A percentile compares a stretch with the other conserved stretches of the same genome.
These are phyloP conservation scores for Lactifluus rugatus DNA, from an alignment of 768 basidiomycete species.

Conservation along the genomic window DNA sequence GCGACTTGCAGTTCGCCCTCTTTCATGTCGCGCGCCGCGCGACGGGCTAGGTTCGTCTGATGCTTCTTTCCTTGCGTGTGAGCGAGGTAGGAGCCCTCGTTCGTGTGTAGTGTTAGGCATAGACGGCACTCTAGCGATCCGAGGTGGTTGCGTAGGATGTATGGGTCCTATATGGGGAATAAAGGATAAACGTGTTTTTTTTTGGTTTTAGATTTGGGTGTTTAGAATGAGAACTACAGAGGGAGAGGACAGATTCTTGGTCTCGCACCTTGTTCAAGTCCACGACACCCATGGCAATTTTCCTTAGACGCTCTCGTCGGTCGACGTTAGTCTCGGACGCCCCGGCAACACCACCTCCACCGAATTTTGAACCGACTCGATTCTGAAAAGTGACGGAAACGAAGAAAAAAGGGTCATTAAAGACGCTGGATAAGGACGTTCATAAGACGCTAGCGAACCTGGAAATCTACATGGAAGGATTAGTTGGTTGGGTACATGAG, in stretches of 20 bases:
- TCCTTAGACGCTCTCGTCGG: slow-evolving; percentile 85
- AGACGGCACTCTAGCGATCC: slow-evolving; percentile 98
- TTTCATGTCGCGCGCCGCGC: slow-evolving; percentile 95
- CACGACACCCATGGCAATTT: slow-evolving; percentile 94
- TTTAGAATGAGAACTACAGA: neutral
- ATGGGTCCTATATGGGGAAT: slow-evolving; percentile 62
- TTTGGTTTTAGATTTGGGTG: too few relatives aligned
- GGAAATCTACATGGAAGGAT: slow-evolving; percentile 7
- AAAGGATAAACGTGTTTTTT: too few relatives aligned
- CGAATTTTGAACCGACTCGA: slow-evolving; percentile 92
- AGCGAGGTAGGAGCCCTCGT: slow-evolving; percentile 97
- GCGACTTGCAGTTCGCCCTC: slow-evolving; percentile 87
- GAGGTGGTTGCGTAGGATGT: slow-evolving; percentile 96
- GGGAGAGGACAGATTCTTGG: neutral
- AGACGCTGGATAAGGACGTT: neutral
- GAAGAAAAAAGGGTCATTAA: neutral
- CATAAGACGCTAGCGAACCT: slow-evolving; percentile 3
- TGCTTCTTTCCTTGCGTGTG: slow-evolving; percentile 99
- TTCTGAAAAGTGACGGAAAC: slow-evolving; percentile 40
- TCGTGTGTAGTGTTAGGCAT: slow-evolving; percentile 96
- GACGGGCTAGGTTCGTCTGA: slow-evolving; percentile 94
- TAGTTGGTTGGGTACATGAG: neutral
- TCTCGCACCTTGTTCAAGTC: slow-evolving; percentile 89
- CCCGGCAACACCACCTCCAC: slow-evolving; percentile 92
- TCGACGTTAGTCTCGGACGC: slow-evolving; percentile 94